Evolutionary conservation across 2,329 filamentous ascomycete species (phyloP).

Genomic region (Rhynchosporium agropyri): DNA sequence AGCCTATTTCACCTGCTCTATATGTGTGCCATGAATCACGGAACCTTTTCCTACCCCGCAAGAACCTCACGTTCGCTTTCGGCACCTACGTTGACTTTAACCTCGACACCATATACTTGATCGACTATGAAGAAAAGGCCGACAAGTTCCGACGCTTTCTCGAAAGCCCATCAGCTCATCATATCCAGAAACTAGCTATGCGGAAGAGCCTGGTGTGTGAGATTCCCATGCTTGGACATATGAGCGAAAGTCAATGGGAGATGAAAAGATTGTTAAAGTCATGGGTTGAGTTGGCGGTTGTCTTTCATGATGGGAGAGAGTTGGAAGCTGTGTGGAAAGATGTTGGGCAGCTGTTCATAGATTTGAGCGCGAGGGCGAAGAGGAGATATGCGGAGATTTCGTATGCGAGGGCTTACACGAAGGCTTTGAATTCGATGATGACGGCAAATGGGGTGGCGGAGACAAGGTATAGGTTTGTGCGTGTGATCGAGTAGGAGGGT

Average conservation of each 20-base stretch:
- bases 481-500: background rate
- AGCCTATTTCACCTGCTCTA: background rate
- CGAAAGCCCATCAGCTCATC: background rate
- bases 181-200: constrained; percentile 5
- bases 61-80: background rate
- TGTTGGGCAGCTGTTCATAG: background rate
- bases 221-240: background rate
- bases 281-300: background rate
- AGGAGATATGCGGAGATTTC: constrained; percentile 3
- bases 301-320: background rate
- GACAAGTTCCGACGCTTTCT: background rate
- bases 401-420: background rate
- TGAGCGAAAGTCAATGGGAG: background rate
- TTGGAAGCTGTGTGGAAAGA: background rate
- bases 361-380: constrained; percentile 1
- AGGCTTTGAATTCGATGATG: constrained; percentile 2
- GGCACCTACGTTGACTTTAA: constrained; percentile 2
- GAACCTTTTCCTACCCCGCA: background rate
- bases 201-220: background rate
- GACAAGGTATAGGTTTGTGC: background rate
- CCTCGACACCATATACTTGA: background rate
- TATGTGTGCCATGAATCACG: background rate
- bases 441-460: background rate
- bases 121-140: background rate
- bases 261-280: background rate